A percentile compares a stretch with the other conserved stretches of the same genome.
Evolutionary conservation across 768 basidiomycete species (phyloP).

Genomic region (Boletus pseudopeckii): DNA sequence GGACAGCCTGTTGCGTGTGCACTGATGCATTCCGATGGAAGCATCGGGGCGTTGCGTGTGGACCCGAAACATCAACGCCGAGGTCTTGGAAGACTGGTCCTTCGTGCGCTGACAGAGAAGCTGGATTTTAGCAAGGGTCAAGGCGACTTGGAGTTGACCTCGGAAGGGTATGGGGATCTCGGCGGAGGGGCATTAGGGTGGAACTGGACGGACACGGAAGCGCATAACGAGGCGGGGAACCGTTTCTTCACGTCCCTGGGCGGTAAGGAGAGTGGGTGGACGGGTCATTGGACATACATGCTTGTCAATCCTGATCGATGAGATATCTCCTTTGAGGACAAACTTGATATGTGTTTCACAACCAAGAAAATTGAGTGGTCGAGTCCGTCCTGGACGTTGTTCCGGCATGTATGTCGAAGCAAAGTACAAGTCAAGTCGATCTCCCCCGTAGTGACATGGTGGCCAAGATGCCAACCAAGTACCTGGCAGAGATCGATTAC

Average conservation of each 20-base stretch:
- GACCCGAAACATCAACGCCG: slow-evolving; percentile 4
- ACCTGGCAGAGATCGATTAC: neutral
- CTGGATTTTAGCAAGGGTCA: slow-evolving; percentile 3
- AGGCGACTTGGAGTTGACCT: neutral
- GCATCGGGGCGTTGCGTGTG: slow-evolving; percentile 13
- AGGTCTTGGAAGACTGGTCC: slow-evolving; percentile 11
- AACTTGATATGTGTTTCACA: neutral
- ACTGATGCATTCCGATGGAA: slow-evolving; percentile 22
- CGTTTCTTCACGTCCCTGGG: slow-evolving; percentile 12
- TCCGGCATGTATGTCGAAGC: neutral
- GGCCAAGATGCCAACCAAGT: neutral
- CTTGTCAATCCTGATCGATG: neutral
- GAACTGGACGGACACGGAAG: slow-evolving; percentile 20
- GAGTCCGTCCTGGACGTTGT: too few relatives aligned
- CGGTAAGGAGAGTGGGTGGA: slow-evolving; percentile 2
- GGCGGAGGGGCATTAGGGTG: slow-evolving; percentile 22
- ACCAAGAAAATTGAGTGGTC: neutral
- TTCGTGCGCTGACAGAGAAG: slow-evolving; percentile 11
- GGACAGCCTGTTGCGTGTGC: slow-evolving; percentile 10
- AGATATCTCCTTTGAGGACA: neutral
- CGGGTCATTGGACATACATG: slow-evolving; percentile 17
- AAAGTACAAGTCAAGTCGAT: neutral
- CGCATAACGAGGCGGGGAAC: slow-evolving; percentile 2
- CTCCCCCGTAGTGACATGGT: neutral
- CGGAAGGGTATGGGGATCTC: slow-evolving; percentile 10